Conservation (phyloP, 139 green algal species). For the Monoraphidium neglectum region DNA sequence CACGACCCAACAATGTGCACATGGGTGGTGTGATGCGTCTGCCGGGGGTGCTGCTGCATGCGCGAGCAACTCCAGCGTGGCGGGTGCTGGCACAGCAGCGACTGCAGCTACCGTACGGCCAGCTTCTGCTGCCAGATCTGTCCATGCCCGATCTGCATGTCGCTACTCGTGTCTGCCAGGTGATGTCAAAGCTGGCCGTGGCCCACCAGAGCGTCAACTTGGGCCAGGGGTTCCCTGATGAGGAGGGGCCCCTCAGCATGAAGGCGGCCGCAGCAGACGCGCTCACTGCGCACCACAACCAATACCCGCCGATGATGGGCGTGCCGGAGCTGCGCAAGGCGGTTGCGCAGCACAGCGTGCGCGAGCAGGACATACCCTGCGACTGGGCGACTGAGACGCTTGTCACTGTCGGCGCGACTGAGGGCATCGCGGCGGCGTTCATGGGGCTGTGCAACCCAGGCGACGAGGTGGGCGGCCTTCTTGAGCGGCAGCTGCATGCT, state of each 20-base stretch:
- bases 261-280: constrained; percentile 45
- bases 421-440: constrained; percentile 76
- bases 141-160: not conserved
- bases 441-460: constrained; percentile 77
- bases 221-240: constrained; percentile 76
- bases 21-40: not conserved
- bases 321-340: constrained; percentile 72
- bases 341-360: constrained; percentile 61
- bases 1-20: not conserved
- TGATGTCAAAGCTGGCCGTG: constrained; percentile 53
- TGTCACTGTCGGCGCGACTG: constrained; percentile 78
- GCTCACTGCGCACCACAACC: constrained; percentile 9
- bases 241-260: constrained; percentile 76
- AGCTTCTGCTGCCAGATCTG: not conserved
- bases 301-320: constrained; percentile 68
- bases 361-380: constrained; percentile 46
- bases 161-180: not conserved
- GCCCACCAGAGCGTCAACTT: constrained; percentile 69
- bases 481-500: too few species aligned
- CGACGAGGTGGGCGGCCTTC: constrained; percentile 62
- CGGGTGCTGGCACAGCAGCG: not conserved
- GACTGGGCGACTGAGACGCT: constrained; percentile 69
- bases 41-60: too few species aligned
- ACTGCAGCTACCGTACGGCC: not conserved
- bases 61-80: not conserved